phyloP scores from a whole-genome alignment of 352 stramenopile genomes.

The Globisporangium paddicum region DNA sequence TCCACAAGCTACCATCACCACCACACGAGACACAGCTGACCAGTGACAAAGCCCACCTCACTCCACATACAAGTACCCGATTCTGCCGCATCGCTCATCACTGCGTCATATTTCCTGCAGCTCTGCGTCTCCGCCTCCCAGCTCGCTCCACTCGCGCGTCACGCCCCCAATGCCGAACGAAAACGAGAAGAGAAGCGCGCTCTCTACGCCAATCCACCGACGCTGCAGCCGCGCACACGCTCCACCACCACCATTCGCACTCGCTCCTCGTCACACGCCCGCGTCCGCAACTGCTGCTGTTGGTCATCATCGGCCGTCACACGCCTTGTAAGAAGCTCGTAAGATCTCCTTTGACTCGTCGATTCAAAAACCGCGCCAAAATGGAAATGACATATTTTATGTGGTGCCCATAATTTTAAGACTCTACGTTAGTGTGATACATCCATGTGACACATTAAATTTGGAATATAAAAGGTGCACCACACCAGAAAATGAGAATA shows the following conservation, averaged over 20 bases:
- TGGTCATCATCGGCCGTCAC: slow-evolving; percentile 3
- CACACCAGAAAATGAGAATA: no score
- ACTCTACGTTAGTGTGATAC: no score
- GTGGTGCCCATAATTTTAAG: no score
- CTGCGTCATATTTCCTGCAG: neutral
- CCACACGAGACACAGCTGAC: neutral
- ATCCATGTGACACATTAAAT: no score
- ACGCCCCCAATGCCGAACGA: neutral
- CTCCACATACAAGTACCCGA: neutral
- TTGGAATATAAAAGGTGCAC: no score
- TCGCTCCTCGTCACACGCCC: neutral
- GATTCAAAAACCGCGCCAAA: no score
- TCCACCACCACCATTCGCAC: neutral
- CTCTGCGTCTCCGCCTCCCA: neutral
- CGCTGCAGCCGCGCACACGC: neutral
- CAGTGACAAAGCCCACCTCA: neutral
- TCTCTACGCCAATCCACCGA: neutral
- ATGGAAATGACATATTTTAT: no score
- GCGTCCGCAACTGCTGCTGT: neutral
- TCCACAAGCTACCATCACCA: neutral
- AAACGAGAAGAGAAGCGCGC: neutral
- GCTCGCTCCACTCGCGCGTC: neutral
- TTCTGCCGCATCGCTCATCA: neutral
- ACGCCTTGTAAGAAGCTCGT: no score
- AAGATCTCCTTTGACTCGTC: no score